These are phyloP conservation scores for Pelargonium australe DNA, from an alignment of 441 rosid species.

Conservation along the genomic window DNA sequence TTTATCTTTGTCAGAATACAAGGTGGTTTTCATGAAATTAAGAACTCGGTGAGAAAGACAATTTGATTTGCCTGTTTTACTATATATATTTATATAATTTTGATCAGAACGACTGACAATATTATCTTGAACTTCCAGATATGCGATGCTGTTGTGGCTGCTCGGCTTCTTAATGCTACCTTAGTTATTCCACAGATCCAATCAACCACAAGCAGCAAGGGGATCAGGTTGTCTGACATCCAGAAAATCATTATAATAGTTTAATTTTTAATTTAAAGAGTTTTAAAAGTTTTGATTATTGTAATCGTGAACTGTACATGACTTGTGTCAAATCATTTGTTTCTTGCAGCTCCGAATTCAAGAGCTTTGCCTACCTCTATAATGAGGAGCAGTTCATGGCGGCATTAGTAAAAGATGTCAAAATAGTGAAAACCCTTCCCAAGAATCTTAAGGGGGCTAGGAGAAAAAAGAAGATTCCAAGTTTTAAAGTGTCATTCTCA, in stretches of 20 bases:
- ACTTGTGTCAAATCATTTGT: slow-evolving; percentile 18
- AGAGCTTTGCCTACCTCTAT: slow-evolving; percentile 94
- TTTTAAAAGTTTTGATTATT: neutral
- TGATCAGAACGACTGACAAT: slow-evolving; percentile 8
- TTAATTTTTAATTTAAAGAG: neutral
- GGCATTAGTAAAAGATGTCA: slow-evolving; percentile 64
- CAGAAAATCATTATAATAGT: slow-evolving; percentile 3
- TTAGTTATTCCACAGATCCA: slow-evolving; percentile 92
- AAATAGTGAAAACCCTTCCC: slow-evolving; percentile 81
- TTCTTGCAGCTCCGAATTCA: slow-evolving; percentile 78
- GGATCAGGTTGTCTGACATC: slow-evolving; percentile 55
- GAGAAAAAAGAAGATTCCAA: slow-evolving; percentile 81
- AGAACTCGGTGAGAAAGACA: slow-evolving; percentile 68
- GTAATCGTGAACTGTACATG: neutral
- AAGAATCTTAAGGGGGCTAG: slow-evolving; percentile 82
- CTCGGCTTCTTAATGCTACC: slow-evolving; percentile 92
- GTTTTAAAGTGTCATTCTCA: slow-evolving; percentile 60
- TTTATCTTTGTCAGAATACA: slow-evolving; percentile 87
- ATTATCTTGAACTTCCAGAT: slow-evolving; percentile 38
- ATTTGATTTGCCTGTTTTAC: neutral
- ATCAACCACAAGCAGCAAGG: slow-evolving; percentile 96
- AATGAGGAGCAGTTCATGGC: slow-evolving; percentile 82
- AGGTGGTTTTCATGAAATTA: slow-evolving; percentile 97
- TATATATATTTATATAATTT: neutral
- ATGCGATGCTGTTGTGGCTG: slow-evolving; percentile 65